Percentiles rank a stretch among this genome's conserved stretches.
Conservation (phyloP, 78 protist genomes). For the Bodo saltans region DNA sequence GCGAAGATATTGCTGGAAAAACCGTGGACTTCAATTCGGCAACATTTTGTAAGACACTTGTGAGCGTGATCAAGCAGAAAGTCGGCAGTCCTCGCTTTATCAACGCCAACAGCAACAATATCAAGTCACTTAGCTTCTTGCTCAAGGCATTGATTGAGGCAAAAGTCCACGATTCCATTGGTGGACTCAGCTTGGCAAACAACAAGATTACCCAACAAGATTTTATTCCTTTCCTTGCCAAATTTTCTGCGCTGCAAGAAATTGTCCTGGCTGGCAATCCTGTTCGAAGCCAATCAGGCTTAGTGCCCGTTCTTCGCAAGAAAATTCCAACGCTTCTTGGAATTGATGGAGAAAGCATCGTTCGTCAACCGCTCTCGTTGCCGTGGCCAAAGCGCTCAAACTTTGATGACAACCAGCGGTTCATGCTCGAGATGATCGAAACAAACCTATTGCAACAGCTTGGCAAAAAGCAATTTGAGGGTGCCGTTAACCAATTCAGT, state of each 20-base stretch:
- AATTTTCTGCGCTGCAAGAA: neutral
- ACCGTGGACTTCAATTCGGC: neutral
- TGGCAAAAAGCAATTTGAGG: too few species aligned
- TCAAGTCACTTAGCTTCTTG: neutral
- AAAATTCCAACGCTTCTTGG: neutral
- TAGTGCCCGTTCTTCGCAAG: neutral
- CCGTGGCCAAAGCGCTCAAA: neutral
- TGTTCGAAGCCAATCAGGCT: neutral
- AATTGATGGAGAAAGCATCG: neutral
- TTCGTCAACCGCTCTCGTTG: neutral
- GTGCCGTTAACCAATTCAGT: too few species aligned
- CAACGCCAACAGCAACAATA: neutral
- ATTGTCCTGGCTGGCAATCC: neutral
- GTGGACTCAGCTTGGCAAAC: neutral
- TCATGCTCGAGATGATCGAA: neutral
- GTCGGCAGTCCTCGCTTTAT: neutral
- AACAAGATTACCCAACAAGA: neutral
- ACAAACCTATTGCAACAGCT: too few species aligned
- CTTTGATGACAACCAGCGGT: neutral
- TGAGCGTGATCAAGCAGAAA: neutral
- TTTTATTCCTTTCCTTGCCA: neutral
- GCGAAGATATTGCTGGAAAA: neutral
- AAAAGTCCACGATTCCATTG: neutral
- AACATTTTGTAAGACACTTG: neutral
- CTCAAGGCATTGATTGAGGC: neutral